phyloP scores from a whole-genome alignment of 345 rosid species.

The Salix caprea region DNA sequence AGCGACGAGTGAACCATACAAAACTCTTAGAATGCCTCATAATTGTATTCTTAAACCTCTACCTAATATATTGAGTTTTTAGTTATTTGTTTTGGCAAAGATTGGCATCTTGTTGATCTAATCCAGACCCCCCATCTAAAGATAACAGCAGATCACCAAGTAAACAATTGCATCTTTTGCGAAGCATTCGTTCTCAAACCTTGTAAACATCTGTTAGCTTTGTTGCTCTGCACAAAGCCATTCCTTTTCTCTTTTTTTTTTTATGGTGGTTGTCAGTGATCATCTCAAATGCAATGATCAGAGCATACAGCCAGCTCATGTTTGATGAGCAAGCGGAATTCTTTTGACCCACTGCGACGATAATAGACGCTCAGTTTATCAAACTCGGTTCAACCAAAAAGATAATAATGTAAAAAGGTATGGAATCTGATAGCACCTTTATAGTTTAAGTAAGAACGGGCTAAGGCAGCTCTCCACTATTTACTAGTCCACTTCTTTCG shows the following conservation, averaged over 20 bases:
- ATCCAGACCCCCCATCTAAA: neutral
- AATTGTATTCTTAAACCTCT: neutral
- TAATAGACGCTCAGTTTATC: neutral
- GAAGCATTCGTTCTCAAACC: constrained; percentile 7
- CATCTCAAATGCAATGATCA: neutral
- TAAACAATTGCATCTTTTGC: neutral
- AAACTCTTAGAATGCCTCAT: constrained; percentile 4
- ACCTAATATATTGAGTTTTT: neutral
- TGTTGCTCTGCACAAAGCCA: neutral
- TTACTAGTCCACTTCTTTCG: constrained; percentile 58
- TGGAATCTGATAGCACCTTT: constrained; percentile 20
- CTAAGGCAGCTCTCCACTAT: neutral
- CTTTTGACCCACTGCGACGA: constrained; percentile 11
- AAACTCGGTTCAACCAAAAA: neutral
- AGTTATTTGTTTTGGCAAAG: neutral
- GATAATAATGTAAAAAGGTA: neutral
- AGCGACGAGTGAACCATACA: neutral
- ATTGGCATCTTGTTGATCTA: neutral
- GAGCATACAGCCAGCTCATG: neutral
- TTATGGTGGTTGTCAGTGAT: neutral
- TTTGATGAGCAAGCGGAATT: neutral
- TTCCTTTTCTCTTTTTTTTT: neutral
- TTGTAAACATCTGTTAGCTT: neutral
- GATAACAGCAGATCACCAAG: neutral
- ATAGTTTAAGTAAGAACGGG: neutral